A percentile compares a stretch with the other conserved stretches of the same genome.
These are phyloP conservation scores for Mycena sp. DNA, from an alignment of 1,284 basidiomycete species.

Conservation along the genomic window DNA sequence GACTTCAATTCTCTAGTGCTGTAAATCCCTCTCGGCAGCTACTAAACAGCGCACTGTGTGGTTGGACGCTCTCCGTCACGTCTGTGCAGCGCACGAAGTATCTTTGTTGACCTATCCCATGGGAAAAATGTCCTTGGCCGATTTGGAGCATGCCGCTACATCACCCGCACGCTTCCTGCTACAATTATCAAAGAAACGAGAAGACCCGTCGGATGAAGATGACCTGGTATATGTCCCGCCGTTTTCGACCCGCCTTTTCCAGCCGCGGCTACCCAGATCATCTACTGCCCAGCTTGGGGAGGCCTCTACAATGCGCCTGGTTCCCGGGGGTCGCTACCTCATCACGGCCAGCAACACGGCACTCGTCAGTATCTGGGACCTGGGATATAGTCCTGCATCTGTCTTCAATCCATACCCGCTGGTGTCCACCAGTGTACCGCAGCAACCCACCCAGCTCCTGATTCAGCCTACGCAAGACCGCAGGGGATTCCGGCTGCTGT, in stretches of 20 bases:
- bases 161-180: slow-evolving; percentile 17
- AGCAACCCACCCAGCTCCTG: neutral
- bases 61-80: slow-evolving; percentile 19
- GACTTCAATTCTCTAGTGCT: slow-evolving; percentile 11
- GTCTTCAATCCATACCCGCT: slow-evolving; percentile 18
- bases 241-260: slow-evolving; percentile 16
- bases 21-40: slow-evolving; percentile 9
- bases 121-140: slow-evolving; percentile 16
- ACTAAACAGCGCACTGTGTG: slow-evolving; percentile 20
- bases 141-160: slow-evolving; percentile 20
- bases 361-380: slow-evolving; percentile 20
- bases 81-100: slow-evolving; percentile 17
- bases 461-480: slow-evolving; percentile 13
- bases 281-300: neutral
- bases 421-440: neutral
- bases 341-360: neutral
- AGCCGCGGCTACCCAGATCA: slow-evolving; percentile 6
- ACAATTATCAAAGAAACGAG: neutral
- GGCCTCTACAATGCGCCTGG: neutral
- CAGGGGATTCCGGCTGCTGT: slow-evolving; percentile 4
- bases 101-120: slow-evolving; percentile 17
- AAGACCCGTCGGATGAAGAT: too few species aligned
- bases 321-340: slow-evolving; percentile 24
- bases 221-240: slow-evolving; percentile 1
- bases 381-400: slow-evolving; percentile 11